Base-by-base conservation (phyloP, 768 basidiomycete genomes). In the Suillus brevipes region DNA sequence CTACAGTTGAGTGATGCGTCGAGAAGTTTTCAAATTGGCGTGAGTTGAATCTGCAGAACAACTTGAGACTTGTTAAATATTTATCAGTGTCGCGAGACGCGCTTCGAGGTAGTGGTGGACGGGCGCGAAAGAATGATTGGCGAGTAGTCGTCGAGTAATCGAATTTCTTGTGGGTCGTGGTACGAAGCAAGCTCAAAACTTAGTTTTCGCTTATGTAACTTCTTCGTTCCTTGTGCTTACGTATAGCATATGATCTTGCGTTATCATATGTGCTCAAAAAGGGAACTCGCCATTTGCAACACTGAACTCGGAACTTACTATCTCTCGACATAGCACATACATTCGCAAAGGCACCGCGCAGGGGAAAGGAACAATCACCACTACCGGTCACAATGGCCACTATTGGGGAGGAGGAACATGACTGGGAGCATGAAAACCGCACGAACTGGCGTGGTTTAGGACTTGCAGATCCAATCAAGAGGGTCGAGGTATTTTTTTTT, bases 381-480 rank as follows among this genome's bases (percentile, higher is more conserved):
- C 31, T 31, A 31, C 31, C 31, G 31, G 23, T 43, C 36, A 31
- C 25, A 36, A 65, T 65, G 64, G 45, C 63, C 42, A 47, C 45
- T 58, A 8, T 23, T 4, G 52, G n/a, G 42, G 59, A 70, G 28
- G 79, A 74, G 42, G 79, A 81, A 20, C 75, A 80, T 58, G 87
- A 84, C 53, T 91, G 91, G 90, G 85, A 86, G 61, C 80, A 86
- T 63, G 69, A 83, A 56, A 82, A 81, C 68, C 79, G 74, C 53
- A 78, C 83, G n/a, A 82, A 83, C 53, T 93, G 90, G 90, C 84
- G 87, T 67, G 92, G 93, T 12, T 75, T 94, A 61, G 88, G 87
- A 31, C 80, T 97, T n/a, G 88, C 90, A 14, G 95, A 96, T 78
- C 91, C 94, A 0, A 88, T 98, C 63, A 97, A 97, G 80, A 87